Percentiles rank a stretch among this genome's conserved stretches.
Conservation (phyloP, 345 rosid genomes). For the Noccaea caerulescens region DNA sequence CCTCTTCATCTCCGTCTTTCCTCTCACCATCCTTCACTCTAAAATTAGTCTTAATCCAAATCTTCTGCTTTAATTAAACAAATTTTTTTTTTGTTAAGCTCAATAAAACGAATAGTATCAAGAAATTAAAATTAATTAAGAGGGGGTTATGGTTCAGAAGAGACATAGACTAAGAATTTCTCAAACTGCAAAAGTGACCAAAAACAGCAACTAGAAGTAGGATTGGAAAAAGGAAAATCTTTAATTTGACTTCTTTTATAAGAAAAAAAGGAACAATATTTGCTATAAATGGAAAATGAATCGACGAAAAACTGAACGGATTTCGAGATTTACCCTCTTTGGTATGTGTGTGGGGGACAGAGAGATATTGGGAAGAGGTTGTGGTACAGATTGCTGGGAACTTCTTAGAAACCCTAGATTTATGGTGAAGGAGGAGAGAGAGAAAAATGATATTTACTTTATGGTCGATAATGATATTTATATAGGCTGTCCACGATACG, state of each 20-base stretch:
- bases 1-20: constrained; percentile 88
- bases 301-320: constrained; percentile 16
- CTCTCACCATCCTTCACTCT: constrained; percentile 64
- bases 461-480: neutral
- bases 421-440: constrained; percentile 17
- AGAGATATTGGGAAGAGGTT: constrained; percentile 18
- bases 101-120: neutral
- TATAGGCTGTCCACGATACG: too few species aligned
- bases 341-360: constrained; percentile 2
- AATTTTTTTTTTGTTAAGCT: neutral
- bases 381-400: constrained; percentile 20
- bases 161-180: neutral
- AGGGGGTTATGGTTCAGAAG: neutral
- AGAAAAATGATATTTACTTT: neutral
- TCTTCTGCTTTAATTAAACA: neutral
- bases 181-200: constrained; percentile 4
- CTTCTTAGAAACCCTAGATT: constrained; percentile 58
- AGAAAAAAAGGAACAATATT: constrained; percentile 3
- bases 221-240: neutral
- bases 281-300: constrained; percentile 50
- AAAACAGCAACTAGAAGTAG: constrained; percentile 2
- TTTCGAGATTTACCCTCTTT: constrained; percentile 37
- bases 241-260: neutral
- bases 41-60: neutral
- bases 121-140: neutral